Conservation (phyloP, 2,329 filamentous ascomycete genomes). For the Curvularia sp. region DNA sequence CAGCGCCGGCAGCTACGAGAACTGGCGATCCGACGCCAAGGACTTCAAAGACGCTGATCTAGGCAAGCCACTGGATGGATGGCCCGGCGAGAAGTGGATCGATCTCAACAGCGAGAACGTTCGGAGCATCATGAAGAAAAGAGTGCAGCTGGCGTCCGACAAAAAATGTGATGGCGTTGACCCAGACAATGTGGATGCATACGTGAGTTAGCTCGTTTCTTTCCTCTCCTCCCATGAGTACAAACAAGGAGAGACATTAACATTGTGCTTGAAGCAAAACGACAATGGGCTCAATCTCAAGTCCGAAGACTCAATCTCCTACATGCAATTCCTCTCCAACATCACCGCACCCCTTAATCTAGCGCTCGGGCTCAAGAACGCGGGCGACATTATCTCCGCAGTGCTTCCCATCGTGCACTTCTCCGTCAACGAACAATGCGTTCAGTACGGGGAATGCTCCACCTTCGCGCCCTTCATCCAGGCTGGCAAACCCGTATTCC, state of each 20-base stretch:
- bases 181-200: constrained; percentile 74
- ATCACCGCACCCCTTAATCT: constrained; percentile 63
- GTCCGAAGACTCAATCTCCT: constrained; percentile 63
- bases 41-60: constrained; percentile 64
- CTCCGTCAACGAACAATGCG: constrained; percentile 74
- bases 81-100: constrained; percentile 73
- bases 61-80: constrained; percentile 66
- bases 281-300: constrained; percentile 68
- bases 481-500: constrained; percentile 71
- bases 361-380: constrained; percentile 73
- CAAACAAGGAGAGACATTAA: background rate
- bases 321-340: constrained; percentile 65
- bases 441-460: constrained; percentile 65
- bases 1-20: constrained; percentile 72
- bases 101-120: constrained; percentile 65
- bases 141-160: constrained; percentile 64
- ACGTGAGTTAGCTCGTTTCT: constrained; percentile 51
- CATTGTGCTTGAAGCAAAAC: constrained; percentile 52
- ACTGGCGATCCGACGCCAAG: constrained; percentile 64
- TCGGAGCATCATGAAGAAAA: constrained; percentile 67
- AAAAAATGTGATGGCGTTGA: constrained; percentile 75
- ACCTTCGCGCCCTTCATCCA: constrained; percentile 65
- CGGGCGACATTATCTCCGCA: constrained; percentile 62
- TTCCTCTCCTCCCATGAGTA: background rate
- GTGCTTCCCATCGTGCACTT: constrained; percentile 65